phyloP scores from a whole-genome alignment of 1,284 basidiomycete species.

The Trametes hirsuta region DNA sequence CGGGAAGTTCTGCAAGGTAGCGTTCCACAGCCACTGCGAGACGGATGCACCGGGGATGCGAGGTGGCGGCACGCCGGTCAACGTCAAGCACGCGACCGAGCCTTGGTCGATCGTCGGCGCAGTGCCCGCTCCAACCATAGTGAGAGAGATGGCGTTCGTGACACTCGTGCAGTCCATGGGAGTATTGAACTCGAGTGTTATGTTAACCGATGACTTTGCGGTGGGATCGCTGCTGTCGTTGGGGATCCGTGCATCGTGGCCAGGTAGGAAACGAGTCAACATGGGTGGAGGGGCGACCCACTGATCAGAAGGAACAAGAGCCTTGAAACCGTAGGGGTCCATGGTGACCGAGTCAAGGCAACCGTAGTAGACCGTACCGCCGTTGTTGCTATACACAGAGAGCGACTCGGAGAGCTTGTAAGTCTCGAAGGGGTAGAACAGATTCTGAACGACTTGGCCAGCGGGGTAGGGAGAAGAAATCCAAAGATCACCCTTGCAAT shows the following conservation, averaged over 20 bases:
- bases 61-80: slow-evolving; percentile 50
- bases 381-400: slow-evolving; percentile 60
- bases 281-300: slow-evolving; percentile 76
- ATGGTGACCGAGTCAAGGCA: slow-evolving; percentile 71
- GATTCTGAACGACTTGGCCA: slow-evolving; percentile 66
- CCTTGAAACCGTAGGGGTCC: slow-evolving; percentile 80
- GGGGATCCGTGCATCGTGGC: slow-evolving; percentile 79
- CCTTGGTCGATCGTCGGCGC: slow-evolving; percentile 50
- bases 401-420: slow-evolving; percentile 68
- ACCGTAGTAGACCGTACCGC: slow-evolving; percentile 66
- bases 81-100: slow-evolving; percentile 50
- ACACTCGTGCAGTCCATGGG: slow-evolving; percentile 76
- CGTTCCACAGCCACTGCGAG: slow-evolving; percentile 74
- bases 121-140: slow-evolving; percentile 65
- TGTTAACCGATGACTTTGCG: slow-evolving; percentile 58
- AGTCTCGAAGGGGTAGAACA: slow-evolving; percentile 84
- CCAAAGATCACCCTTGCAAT: slow-evolving; percentile 63
- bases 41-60: slow-evolving; percentile 55
- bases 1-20: slow-evolving; percentile 70
- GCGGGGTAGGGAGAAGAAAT: slow-evolving; percentile 77
- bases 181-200: slow-evolving; percentile 78
- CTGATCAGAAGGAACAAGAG: slow-evolving; percentile 66
- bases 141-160: slow-evolving; percentile 62
- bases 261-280: slow-evolving; percentile 79
- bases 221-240: slow-evolving; percentile 52